A percentile compares a stretch with the other conserved stretches of the same genome.
These are phyloP conservation scores for Rhizopus microsporus DNA, from an alignment of 371 early-diverging fungal genomes.

Conservation along the genomic window DNA sequence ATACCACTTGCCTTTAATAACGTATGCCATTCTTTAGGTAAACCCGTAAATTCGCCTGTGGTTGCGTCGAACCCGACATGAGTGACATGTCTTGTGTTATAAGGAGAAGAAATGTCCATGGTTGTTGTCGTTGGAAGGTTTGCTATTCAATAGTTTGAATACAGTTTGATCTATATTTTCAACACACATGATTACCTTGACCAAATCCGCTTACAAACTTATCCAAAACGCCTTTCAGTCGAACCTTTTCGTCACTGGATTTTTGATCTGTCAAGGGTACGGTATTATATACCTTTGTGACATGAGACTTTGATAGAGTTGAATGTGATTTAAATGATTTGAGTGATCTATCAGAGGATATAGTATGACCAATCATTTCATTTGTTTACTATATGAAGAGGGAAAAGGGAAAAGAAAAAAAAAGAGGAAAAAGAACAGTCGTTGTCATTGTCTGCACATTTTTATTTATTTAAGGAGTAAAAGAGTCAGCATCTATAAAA, in stretches of 20 bases:
- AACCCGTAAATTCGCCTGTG: constrained; percentile 87
- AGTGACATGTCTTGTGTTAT: constrained; percentile 91
- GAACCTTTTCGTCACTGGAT: constrained; percentile 15
- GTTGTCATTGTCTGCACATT: background rate
- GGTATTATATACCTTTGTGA: constrained; percentile 22
- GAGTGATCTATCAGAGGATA: constrained; percentile 6
- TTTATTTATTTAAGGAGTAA: background rate
- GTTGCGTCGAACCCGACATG: constrained; percentile 87
- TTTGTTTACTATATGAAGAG: constrained; percentile 10
- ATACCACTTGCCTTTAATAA: constrained; percentile 89
- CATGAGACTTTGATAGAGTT: constrained; percentile 17
- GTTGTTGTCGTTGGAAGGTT: constrained; percentile 35
- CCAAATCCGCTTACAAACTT: constrained; percentile 25
- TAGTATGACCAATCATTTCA: constrained; percentile 5
- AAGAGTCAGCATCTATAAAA: too few relatives aligned
- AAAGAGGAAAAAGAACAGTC: constrained; percentile 1
- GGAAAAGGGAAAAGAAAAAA: background rate
- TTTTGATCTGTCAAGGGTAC: constrained; percentile 2
- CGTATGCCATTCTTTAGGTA: constrained; percentile 89
- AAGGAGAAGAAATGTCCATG: constrained; percentile 88
- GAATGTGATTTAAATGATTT: constrained; percentile 10
- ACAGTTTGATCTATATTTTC: background rate
- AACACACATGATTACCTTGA: constrained; percentile 12
- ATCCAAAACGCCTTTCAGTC: constrained; percentile 24
- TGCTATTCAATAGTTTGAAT: background rate